phyloP scores from a whole-genome alignment of 2,329 filamentous ascomycete genomes.

The Penicillium paneum region DNA sequence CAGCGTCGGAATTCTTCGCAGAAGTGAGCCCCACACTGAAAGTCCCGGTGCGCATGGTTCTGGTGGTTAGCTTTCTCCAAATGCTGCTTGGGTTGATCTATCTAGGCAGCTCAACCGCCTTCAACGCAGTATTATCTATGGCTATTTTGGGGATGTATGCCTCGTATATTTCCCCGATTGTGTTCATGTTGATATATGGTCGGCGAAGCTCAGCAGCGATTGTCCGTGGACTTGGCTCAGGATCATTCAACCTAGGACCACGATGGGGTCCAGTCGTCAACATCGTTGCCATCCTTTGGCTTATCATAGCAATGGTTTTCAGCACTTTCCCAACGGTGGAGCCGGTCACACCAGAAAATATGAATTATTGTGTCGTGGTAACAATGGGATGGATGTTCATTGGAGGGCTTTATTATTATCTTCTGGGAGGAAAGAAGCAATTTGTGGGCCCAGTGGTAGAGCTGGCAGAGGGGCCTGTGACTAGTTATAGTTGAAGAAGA shows the following conservation, averaged over 20 bases:
- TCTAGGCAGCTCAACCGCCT: slow-evolving; percentile 42
- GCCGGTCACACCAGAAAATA: slow-evolving; percentile 19
- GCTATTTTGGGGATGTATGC: slow-evolving; percentile 50
- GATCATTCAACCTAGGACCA: slow-evolving; percentile 13
- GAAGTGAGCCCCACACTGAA: slow-evolving; percentile 42
- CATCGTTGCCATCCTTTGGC: slow-evolving; percentile 13
- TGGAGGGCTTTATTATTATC: slow-evolving; percentile 18
- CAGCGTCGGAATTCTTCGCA: slow-evolving; percentile 42
- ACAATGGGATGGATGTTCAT: slow-evolving; percentile 19
- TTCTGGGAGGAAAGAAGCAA: slow-evolving; percentile 13
- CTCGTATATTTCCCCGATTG: slow-evolving; percentile 48
- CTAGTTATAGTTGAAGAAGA: too few relatives aligned
- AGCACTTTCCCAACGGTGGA: slow-evolving; percentile 22
- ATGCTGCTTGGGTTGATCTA: slow-evolving; percentile 49
- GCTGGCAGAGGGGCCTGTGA: slow-evolving; percentile 13
- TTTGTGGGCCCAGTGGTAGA: slow-evolving; percentile 17
- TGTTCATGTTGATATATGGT: slow-evolving; percentile 30
- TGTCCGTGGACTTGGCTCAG: slow-evolving; percentile 3
- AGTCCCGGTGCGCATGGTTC: slow-evolving; percentile 47
- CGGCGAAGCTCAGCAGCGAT: slow-evolving; percentile 1
- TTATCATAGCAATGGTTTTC: slow-evolving; percentile 19
- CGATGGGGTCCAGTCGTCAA: slow-evolving; percentile 17
- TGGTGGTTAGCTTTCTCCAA: slow-evolving; percentile 45
- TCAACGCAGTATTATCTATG: slow-evolving; percentile 45
- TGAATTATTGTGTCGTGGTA: slow-evolving; percentile 22